A percentile compares a stretch with the other conserved stretches of the same genome.
Conservation (phyloP, 306 rosid genomes). For the Astragalus glycyphyllos region DNA sequence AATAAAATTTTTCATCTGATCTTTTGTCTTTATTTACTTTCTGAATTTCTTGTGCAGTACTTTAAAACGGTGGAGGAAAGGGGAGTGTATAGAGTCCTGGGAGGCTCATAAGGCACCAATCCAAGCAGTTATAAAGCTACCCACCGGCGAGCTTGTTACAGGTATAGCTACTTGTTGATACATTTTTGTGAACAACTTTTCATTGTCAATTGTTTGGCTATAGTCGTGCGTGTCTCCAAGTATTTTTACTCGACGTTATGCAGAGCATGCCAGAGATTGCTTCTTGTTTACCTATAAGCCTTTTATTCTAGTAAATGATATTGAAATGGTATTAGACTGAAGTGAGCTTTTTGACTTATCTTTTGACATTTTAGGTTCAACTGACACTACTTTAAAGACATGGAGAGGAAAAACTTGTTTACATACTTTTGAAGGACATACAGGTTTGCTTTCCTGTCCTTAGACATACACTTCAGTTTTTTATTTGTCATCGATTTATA, state of each 20-base stretch:
- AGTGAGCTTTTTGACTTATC: slow-evolving; percentile 39
- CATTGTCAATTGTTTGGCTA: slow-evolving; percentile 20
- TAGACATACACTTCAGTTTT: slow-evolving; percentile 24
- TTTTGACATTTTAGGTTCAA: slow-evolving; percentile 70
- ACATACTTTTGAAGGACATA: slow-evolving; percentile 83
- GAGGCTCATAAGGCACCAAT: slow-evolving; percentile 86
- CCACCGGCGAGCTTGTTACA: slow-evolving; percentile 88
- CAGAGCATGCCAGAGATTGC: slow-evolving; percentile 4
- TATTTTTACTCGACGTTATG: slow-evolving; percentile 3
- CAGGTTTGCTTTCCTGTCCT: slow-evolving; percentile 59
- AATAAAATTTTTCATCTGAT: neutral
- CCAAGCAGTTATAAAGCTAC: slow-evolving; percentile 83
- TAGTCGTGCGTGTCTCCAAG: neutral
- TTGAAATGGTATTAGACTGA: slow-evolving; percentile 24
- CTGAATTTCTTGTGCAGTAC: slow-evolving; percentile 59
- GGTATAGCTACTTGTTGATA: slow-evolving; percentile 52
- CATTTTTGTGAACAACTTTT: slow-evolving; percentile 21
- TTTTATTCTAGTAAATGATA: slow-evolving; percentile 11
- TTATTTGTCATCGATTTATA: neutral
- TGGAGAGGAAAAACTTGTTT: slow-evolving; percentile 87
- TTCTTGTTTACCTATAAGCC: slow-evolving; percentile 16
- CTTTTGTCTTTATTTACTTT: slow-evolving; percentile 6
- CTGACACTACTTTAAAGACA: slow-evolving; percentile 82
- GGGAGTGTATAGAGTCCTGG: slow-evolving; percentile 73
- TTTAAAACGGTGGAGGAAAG: slow-evolving; percentile 85